Evolutionary conservation across 2,329 filamentous ascomycete species (phyloP).

Genomic region (Ascochyta koolunga): DNA sequence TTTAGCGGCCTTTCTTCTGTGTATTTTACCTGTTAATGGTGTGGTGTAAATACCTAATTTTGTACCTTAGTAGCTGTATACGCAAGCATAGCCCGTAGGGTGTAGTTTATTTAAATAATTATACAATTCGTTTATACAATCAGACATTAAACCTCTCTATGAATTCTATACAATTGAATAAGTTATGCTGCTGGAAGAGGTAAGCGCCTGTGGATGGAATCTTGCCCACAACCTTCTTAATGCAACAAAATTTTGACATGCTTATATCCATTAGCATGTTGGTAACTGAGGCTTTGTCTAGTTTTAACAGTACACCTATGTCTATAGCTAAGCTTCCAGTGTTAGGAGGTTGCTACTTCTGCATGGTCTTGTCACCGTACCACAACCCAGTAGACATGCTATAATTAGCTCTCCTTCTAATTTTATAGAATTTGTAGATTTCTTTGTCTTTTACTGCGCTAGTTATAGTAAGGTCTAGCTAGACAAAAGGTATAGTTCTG

Average conservation of each 20-base stretch:
- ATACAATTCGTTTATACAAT: background rate
- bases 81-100: no score
- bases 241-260: background rate
- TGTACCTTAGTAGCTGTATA: no score
- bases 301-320: background rate
- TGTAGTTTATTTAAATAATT: no score
- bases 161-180: background rate
- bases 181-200: background rate
- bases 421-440: background rate
- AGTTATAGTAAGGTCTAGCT: background rate
- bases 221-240: background rate
- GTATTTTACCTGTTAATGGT: no score
- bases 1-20: no score
- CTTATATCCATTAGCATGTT: background rate
- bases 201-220: background rate
- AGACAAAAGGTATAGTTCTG: background rate
- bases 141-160: background rate
- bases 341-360: background rate
- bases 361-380: background rate
- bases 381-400: background rate
- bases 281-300: background rate
- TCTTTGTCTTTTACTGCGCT: background rate
- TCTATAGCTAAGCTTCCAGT: background rate
- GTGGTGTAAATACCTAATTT: no score
- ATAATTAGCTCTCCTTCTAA: background rate